Base-by-base conservation (phyloP, 1,284 basidiomycete species). In the Gymnopus androsaceus region DNA sequence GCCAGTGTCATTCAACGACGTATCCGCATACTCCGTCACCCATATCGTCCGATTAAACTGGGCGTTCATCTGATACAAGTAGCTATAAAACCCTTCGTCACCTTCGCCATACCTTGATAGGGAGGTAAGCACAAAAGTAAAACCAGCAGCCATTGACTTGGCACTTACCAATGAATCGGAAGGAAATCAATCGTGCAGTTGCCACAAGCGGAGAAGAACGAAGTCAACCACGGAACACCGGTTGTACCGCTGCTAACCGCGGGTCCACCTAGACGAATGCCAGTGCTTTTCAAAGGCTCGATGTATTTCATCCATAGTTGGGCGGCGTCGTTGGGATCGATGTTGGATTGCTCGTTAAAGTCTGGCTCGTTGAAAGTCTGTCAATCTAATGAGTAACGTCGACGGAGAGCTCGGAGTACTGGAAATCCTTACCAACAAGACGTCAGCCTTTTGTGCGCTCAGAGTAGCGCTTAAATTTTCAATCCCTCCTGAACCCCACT, bases 221-320 rank as follows among this genome's bases (percentile, higher is more conserved):
- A 64, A 42, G 71, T 56, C 63, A 90, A 68, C 79, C 80, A 92
- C 7, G 73, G 71, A 42, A 74, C 68, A 38, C 87, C 89, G 34
- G 73, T 75, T 0, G 76, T 73, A 23, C 77, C 78, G 17, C 79
- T 82, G 33, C 87, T 87, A 38, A 84, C 80, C 21, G 87, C 84
- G 14, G 89, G 88, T n/a, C 78, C 78, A 58, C 85, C 80, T 19
- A 87, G 73, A 33, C 76, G 69, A 60, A 85, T 76, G 5, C 86
- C 87, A 21, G 72, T 55, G 15, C 21, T 56, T 59, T 78, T 76
- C 58, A 89, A 70, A 15, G 87, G 86, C 48, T 84, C 67, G 49
- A 89, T 78, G 67, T 85, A 80, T 66, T 83, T 69, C 66, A 77
- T 79, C 86, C 86, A 92, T 44, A 87, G 70, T 6, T 68, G 59